These are phyloP conservation scores for Leccinum solheimii DNA, from an alignment of 1,284 basidiomycete genomes.

Conservation along the genomic window DNA sequence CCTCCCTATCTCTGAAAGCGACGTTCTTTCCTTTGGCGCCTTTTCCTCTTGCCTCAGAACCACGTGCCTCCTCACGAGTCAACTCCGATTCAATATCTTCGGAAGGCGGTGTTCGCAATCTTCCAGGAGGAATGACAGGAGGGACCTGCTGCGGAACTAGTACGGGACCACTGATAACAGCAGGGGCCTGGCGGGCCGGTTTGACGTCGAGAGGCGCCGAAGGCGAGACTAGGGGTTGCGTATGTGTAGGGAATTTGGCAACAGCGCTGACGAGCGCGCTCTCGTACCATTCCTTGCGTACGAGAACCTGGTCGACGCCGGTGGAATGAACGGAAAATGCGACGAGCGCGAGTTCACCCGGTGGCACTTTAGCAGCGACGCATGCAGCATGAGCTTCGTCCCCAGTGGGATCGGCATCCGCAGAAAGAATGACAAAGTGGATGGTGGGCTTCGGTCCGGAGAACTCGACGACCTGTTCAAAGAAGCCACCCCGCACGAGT, in stretches of 20 bases:
- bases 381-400: constrained; percentile 79
- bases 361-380: constrained; percentile 71
- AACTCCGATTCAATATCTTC: constrained; percentile 71
- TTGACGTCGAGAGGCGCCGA: constrained; percentile 39
- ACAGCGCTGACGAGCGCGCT: constrained; percentile 38
- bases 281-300: constrained; percentile 80
- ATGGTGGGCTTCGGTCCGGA: constrained; percentile 79
- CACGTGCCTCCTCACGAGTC: constrained; percentile 56
- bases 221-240: neutral
- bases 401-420: constrained; percentile 74
- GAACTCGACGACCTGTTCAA: constrained; percentile 81
- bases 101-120: constrained; percentile 65
- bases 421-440: constrained; percentile 80
- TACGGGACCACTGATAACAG: constrained; percentile 17
- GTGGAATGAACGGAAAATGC: constrained; percentile 80
- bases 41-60: constrained; percentile 53
- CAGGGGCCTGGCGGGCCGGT: constrained; percentile 36
- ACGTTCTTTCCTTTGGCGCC: constrained; percentile 54
- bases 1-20: constrained; percentile 62
- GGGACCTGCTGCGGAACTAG: constrained; percentile 16
- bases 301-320: constrained; percentile 80
- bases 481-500: constrained; percentile 58
- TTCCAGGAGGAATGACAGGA: constrained; percentile 36
- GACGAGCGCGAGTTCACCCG: constrained; percentile 74
- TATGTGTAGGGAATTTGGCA: neutral